Evolutionary conservation across 2,329 filamentous ascomycete genomes (phyloP).

Genomic region (Penicillium brasilianum): DNA sequence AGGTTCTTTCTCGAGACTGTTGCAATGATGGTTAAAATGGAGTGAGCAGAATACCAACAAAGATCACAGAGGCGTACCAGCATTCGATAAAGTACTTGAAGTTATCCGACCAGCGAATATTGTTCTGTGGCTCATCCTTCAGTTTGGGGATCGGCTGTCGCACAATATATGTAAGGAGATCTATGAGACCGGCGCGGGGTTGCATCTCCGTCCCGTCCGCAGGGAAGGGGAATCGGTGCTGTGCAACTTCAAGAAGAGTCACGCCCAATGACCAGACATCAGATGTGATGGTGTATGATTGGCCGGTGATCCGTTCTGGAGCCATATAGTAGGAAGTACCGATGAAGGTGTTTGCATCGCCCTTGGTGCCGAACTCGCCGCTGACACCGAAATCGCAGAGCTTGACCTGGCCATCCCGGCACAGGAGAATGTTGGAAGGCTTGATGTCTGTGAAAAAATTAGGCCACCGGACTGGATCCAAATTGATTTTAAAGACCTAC

Average conservation of each 20-base stretch:
- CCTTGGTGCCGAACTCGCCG: conserved; percentile 97
- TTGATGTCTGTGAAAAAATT: conserved; percentile 74
- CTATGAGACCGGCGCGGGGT: conserved; percentile 88
- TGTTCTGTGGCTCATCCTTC: conserved; percentile 89
- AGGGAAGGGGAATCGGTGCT: conserved; percentile 97
- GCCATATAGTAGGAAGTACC: conserved; percentile 99
- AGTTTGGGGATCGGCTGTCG: conserved; percentile 92
- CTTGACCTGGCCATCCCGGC: conserved; percentile 91
- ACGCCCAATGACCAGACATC: conserved; percentile 98
- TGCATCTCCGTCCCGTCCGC: conserved; percentile 96
- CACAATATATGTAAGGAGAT: conserved; percentile 96
- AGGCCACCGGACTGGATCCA: conserved; percentile 5
- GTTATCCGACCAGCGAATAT: conserved; percentile 92
- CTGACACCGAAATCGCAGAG: conserved; percentile 98
- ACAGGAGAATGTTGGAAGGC: conserved; percentile 93
- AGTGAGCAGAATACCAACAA: not conserved
- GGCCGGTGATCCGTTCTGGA: conserved; percentile 94
- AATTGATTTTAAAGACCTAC: conserved; percentile 37
- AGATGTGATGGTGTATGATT: conserved; percentile 97
- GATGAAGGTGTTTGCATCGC: conserved; percentile 98
- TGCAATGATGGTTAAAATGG: conserved; percentile 21
- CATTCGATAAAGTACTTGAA: conserved; percentile 99
- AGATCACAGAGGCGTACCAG: conserved; percentile 66
- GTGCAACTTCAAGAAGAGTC: conserved; percentile 96
- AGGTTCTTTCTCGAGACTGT: conserved; percentile 95